A percentile compares a stretch with the other conserved stretches of the same genome.
Conservation (phyloP, 192 early-diverging fungal genomes). For the Coemansia sp. region DNA sequence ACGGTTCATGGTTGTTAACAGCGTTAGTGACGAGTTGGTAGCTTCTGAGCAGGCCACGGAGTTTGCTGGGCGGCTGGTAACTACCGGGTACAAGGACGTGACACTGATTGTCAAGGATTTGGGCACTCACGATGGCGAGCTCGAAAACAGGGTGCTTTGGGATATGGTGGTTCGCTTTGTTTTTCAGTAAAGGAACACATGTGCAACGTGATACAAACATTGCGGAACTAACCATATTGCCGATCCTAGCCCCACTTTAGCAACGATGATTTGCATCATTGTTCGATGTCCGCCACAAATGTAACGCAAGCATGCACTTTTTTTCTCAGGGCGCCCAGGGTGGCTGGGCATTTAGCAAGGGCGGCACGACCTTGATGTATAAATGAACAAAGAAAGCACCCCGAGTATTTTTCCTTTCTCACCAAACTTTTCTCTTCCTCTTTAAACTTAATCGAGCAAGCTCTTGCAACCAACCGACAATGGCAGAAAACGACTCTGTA, state of each 20-base stretch:
- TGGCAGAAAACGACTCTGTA: constrained; percentile 23
- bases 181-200: too few relatives aligned
- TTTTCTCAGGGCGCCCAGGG: too few relatives aligned
- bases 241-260: too few relatives aligned
- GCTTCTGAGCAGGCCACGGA: constrained; percentile 54
- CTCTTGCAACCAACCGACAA: not conserved
- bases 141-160: constrained; percentile 29
- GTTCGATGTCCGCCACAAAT: too few relatives aligned
- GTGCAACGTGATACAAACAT: too few relatives aligned
- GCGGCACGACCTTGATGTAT: too few relatives aligned
- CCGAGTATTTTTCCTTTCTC: not conserved
- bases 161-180: constrained; percentile 24
- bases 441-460: not conserved
- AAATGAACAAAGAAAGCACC: too few relatives aligned
- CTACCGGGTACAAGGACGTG: constrained; percentile 18
- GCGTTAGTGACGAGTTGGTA: constrained; percentile 67
- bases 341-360: not conserved
- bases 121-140: constrained; percentile 25
- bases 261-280: too few relatives aligned
- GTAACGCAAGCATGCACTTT: too few relatives aligned
- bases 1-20: constrained; percentile 64
- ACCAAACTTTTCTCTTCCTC: not conserved
- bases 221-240: too few relatives aligned
- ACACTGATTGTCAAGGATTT: constrained; percentile 18
- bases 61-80: constrained; percentile 25